Percentiles rank a stretch among this genome's conserved stretches.
phyloP scores from a whole-genome alignment of 805 yeast species.

The Clavispora fructus region DNA sequence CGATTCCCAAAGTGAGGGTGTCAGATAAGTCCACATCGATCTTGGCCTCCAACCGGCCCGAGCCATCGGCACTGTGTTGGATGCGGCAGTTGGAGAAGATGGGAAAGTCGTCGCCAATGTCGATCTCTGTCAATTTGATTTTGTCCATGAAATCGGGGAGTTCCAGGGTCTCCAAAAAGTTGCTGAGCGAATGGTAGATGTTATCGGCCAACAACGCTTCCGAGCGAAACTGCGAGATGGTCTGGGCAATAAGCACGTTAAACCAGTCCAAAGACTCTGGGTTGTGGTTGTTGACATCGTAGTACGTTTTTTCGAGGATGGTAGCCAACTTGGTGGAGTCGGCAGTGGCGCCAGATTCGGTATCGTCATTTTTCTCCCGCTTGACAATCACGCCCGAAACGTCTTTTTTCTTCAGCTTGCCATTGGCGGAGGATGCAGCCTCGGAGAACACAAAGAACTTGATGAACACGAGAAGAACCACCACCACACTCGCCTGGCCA shows the following conservation, averaged over 20 bases:
- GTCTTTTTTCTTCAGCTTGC: constrained; percentile 19
- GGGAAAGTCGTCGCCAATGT: constrained; percentile 93
- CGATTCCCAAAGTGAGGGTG: constrained; percentile 78
- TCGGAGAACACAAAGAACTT: constrained; percentile 77
- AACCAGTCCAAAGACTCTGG: constrained; percentile 97
- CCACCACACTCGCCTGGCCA: constrained; percentile 69
- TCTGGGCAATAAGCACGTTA: constrained; percentile 88
- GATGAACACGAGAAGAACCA: constrained; percentile 58
- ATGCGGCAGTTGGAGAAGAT: constrained; percentile 91
- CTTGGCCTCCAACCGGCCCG: constrained; percentile 68
- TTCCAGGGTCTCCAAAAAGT: constrained; percentile 54
- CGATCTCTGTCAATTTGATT: constrained; percentile 77
- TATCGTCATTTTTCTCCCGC: constrained; percentile 21
- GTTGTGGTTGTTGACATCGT: constrained; percentile 80
- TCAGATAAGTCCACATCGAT: constrained; percentile 89
- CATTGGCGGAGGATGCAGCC: constrained; percentile 27
- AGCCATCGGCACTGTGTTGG: constrained; percentile 48
- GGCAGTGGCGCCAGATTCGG: constrained; percentile 4
- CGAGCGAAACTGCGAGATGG: constrained; percentile 77
- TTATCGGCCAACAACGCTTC: constrained; percentile 86
- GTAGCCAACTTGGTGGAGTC: constrained; percentile 20
- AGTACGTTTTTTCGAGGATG: constrained; percentile 88
- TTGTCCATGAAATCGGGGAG: constrained; percentile 79
- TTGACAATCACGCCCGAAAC: constrained; percentile 29
- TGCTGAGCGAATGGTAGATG: constrained; percentile 72